Base-by-base conservation (phyloP, 495 filamentous ascomycete genomes). In the Letharia columbiana region DNA sequence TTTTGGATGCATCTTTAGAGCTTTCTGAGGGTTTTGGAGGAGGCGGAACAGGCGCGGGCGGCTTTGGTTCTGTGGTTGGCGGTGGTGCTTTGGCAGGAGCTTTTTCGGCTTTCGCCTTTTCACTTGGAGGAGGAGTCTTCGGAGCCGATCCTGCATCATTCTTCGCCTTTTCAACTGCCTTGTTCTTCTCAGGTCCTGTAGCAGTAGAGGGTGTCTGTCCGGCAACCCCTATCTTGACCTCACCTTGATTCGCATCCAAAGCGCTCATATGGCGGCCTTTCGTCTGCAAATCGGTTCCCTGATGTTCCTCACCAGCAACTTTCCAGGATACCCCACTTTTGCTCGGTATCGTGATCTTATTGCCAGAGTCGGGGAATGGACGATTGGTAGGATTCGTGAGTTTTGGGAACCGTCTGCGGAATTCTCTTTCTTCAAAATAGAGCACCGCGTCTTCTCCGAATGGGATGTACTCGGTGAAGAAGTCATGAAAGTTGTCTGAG, bases 401-500 rank as follows among this genome's bases (percentile, higher is more conserved):
- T 67, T 87, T 86, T 42, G 92, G 93, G 80, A 96, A 97, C 31
- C 93, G 86, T 75, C 88, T 90, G 70, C 89, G 86, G 77, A 95
- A 97, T 75, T 96, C 92, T 56, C 90, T 85, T 77, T 98, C 94
- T 77, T 98, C 94, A 66, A 98, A 89, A 78, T 96, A 98, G n/a
- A 95, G 84, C 39, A 98, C 94, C 20, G 87, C 87, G 70, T 96
- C 90, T 77, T 98, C 94, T 62, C 93, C 95, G 66, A 91, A 96
- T 4, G 94, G 94, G 10, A 98, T 77, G 75, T 94, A 98, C 77
- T 96, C 92, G 56, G 95, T 98, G 79, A 98, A 98, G 79, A 98
- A 96, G 73, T 98, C 94, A 75, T 98, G 95, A 82, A 97, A 97
- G 76, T 93, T 96, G 79, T 98, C 94, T 68, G 87, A 94, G 76